These are phyloP conservation scores for Exophiala dermatitidis DNA, from an alignment of 2,329 filamentous ascomycete genomes.

Conservation along the genomic window DNA sequence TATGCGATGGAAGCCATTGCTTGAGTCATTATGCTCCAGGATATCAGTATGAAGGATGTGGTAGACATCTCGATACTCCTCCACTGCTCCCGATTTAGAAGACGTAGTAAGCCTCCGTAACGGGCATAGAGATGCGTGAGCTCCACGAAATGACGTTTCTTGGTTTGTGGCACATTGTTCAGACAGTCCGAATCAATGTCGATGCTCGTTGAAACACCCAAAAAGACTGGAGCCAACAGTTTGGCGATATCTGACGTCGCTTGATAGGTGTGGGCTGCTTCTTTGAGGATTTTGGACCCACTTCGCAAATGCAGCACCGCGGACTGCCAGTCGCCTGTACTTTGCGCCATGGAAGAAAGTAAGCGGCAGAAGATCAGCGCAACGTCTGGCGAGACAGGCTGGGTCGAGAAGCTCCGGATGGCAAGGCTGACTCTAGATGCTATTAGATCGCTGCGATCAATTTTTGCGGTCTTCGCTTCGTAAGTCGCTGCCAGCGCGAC, in stretches of 20 bases:
- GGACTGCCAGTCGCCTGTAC: conserved; percentile 7
- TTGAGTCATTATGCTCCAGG: conserved; percentile 11
- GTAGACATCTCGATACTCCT: background rate
- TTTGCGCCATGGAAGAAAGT: conserved; percentile 10
- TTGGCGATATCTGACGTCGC: conserved; percentile 1
- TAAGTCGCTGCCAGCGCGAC: conserved; percentile 14
- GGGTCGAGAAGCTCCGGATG: conserved; percentile 4
- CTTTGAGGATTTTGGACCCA: conserved; percentile 7
- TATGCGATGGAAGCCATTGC: conserved; percentile 1
- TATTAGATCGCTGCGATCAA: conserved; percentile 5
- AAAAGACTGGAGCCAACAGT: conserved; percentile 5
- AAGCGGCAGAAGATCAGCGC: conserved; percentile 14
- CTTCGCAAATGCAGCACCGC: conserved; percentile 11
- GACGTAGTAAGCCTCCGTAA: conserved; percentile 3
- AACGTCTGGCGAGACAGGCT: conserved; percentile 7
- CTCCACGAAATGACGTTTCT: background rate
- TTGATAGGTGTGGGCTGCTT: background rate
- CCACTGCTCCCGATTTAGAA: background rate
- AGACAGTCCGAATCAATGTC: background rate
- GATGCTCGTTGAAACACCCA: background rate
- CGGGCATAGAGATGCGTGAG: background rate
- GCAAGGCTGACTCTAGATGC: conserved; percentile 8
- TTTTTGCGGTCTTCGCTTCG: conserved; percentile 9
- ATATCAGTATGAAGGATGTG: conserved; percentile 1
- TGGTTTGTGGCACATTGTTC: background rate